Conservation (phyloP, 1,139 yeast species). For the Blastobotrys buckinghamii region DNA sequence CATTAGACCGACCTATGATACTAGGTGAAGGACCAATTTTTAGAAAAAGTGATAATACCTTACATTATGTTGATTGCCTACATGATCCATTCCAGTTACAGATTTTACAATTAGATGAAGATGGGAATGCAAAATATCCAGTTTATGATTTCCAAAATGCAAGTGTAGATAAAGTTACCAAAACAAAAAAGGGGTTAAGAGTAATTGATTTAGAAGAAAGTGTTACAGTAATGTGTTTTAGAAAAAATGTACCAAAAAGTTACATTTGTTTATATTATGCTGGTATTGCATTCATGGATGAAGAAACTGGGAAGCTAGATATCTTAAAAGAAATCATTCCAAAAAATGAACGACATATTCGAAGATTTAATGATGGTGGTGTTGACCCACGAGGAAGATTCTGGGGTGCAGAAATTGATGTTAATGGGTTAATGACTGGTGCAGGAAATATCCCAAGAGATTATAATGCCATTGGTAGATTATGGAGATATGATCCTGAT, state of each 20-base stretch:
- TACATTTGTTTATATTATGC: slow-evolving; percentile 29
- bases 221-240: slow-evolving; percentile 28
- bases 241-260: slow-evolving; percentile 24
- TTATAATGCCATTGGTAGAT: slow-evolving; percentile 29
- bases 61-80: slow-evolving; percentile 28
- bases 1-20: slow-evolving; percentile 18
- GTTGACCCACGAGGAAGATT: slow-evolving; percentile 34
- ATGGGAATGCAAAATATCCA: slow-evolving; percentile 22
- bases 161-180: slow-evolving; percentile 15
- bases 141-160: slow-evolving; percentile 11
- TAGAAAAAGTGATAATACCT: slow-evolving; percentile 25
- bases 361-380: slow-evolving; percentile 31
- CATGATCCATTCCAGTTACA: slow-evolving; percentile 26
- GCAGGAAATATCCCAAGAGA: slow-evolving; percentile 20
- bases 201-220: slow-evolving; percentile 26
- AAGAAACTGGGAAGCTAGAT: slow-evolving; percentile 29
- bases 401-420: slow-evolving; percentile 28
- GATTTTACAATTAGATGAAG: slow-evolving; percentile 22
- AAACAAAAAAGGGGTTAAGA: slow-evolving; percentile 22
- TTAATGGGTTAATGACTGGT: slow-evolving; percentile 27
- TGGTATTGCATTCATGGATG: slow-evolving; percentile 31
- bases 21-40: slow-evolving; percentile 29
- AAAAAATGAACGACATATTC: slow-evolving; percentile 18
- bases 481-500: slow-evolving; percentile 35
- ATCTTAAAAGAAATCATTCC: slow-evolving; percentile 29